Evolutionary conservation across 345 rosid species (phyloP).

Genomic region (Eucalyptus caleyi): DNA sequence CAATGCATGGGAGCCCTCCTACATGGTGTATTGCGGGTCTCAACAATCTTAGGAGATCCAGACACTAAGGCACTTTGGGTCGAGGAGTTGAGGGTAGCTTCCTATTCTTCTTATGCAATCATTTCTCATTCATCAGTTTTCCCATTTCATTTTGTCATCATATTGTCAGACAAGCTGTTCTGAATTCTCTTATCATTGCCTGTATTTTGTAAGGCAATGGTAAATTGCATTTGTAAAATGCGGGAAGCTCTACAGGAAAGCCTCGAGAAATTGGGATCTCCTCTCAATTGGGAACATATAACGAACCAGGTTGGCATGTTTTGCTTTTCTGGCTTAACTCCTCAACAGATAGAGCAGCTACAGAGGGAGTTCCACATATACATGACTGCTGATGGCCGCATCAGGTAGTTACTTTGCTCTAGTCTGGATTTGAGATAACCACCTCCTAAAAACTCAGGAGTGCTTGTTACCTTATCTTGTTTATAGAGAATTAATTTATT

Average conservation of each 20-base stretch:
- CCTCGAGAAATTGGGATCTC: conserved; percentile 78
- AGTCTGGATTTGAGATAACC: not conserved
- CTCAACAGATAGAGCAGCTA: conserved; percentile 75
- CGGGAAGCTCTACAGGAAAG: conserved; percentile 55
- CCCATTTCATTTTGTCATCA: not conserved
- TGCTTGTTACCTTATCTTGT: not conserved
- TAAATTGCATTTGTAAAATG: conserved; percentile 85
- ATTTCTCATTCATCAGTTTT: not conserved
- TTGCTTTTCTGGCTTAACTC: conserved; percentile 88
- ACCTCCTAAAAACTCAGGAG: not conserved
- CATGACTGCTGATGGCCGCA: conserved; percentile 86
- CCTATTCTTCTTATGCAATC: not conserved
- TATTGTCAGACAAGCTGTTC: not conserved
- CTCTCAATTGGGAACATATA: conserved; percentile 80
- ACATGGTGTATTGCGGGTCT: conserved; percentile 80
- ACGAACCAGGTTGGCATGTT: conserved; percentile 99
- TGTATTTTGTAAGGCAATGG: conserved; percentile 48
- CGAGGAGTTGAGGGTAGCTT: conserved; percentile 79
- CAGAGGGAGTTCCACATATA: conserved; percentile 76
- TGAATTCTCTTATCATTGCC: not conserved
- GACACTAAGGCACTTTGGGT: conserved; percentile 80
- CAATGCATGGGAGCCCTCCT: conserved; percentile 97
- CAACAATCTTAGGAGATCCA: conserved; percentile 69
- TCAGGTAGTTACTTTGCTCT: conserved; percentile 31
- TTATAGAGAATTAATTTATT: not conserved